Percentiles rank a stretch among this genome's conserved stretches.
These are phyloP conservation scores for Cladorrhinum sp. DNA, from an alignment of 2,329 filamentous ascomycete species.

Conservation along the genomic window DNA sequence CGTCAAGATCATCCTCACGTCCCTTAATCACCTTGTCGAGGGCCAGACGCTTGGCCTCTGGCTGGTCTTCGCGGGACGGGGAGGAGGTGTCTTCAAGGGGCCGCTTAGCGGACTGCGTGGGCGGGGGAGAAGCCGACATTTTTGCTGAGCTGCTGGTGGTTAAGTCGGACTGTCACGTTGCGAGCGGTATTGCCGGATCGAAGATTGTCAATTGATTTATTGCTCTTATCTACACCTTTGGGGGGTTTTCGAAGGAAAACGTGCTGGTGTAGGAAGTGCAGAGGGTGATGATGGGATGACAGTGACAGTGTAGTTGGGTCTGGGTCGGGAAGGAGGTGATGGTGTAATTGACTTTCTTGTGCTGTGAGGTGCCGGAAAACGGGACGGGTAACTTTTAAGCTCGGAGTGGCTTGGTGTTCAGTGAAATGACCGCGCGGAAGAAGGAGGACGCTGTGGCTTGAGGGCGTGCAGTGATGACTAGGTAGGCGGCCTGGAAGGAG, in stretches of 20 bases:
- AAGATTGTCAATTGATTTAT: conserved; percentile 49
- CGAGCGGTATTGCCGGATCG: conserved; percentile 32
- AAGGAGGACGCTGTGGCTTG: conserved; percentile 21
- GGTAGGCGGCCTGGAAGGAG: conserved; percentile 12
- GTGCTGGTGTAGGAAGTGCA: conserved; percentile 67
- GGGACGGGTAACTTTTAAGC: not conserved
- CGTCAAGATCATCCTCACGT: conserved; percentile 47
- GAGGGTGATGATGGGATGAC: not conserved
- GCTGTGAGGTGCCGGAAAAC: conserved; percentile 19
- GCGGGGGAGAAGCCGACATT: conserved; percentile 72
- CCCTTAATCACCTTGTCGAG: conserved; percentile 86
- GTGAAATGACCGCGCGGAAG: conserved; percentile 17
- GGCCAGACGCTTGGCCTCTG: conserved; percentile 93
- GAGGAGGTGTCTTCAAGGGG: conserved; percentile 96
- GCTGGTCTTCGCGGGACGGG: conserved; percentile 87
- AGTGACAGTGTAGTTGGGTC: conserved; percentile 6
- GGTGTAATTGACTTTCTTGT: not conserved
- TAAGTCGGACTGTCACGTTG: conserved; percentile 29
- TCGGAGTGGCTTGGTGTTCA: conserved; percentile 17
- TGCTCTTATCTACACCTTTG: conserved; percentile 66
- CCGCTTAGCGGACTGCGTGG: conserved; percentile 77
- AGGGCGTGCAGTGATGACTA: conserved; percentile 19
- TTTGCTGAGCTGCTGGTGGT: conserved; percentile 31
- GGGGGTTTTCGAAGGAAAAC: conserved; percentile 86
- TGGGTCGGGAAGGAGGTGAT: not conserved